Evolutionary conservation across 2,329 filamentous ascomycete species (phyloP).

Genomic region (Venturiaceae sp.): DNA sequence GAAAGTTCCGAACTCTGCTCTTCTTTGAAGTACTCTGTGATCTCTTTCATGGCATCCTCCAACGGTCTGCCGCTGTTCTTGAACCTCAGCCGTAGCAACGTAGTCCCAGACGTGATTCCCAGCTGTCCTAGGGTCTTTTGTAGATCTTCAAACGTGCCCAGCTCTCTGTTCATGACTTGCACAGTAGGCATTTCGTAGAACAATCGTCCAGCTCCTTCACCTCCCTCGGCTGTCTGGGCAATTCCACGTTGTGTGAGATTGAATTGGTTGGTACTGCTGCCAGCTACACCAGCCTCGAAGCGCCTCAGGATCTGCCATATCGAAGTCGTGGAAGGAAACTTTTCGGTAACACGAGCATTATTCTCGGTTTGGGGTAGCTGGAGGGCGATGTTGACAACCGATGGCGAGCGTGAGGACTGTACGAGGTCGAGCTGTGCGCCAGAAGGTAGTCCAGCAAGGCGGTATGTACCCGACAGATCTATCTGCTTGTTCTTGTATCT

Average conservation of each 20-base stretch:
- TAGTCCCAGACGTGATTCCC: conserved; percentile 76
- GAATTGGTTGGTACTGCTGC: conserved; percentile 37
- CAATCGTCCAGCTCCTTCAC: conserved; percentile 57
- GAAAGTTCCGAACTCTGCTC: conserved; percentile 14
- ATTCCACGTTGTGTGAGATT: conserved; percentile 80
- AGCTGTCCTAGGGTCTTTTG: conserved; percentile 84
- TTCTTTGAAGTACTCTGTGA: conserved; percentile 61
- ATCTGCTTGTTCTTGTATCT: conserved; percentile 78
- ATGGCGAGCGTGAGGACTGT: conserved; percentile 73
- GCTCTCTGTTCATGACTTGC: conserved; percentile 71
- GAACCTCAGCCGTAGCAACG: conserved; percentile 70
- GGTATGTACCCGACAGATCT: conserved; percentile 75
- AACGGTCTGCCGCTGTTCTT: conserved; percentile 66
- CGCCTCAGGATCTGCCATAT: conserved; percentile 85
- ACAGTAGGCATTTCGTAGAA: conserved; percentile 83
- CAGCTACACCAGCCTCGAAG: conserved; percentile 70
- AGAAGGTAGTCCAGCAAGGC: conserved; percentile 69
- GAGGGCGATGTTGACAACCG: conserved; percentile 79
- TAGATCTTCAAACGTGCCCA: conserved; percentile 68
- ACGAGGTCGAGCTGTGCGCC: conserved; percentile 92
- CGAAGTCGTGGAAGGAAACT: conserved; percentile 79
- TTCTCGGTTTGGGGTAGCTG: conserved; percentile 70
- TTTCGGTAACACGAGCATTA: conserved; percentile 64
- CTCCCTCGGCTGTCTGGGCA: conserved; percentile 48
- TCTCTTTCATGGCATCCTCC: conserved; percentile 76